A percentile compares a stretch with the other conserved stretches of the same genome.
These are phyloP conservation scores for Cruciata laevipes DNA, from an alignment of 257 asterid species.

Conservation along the genomic window DNA sequence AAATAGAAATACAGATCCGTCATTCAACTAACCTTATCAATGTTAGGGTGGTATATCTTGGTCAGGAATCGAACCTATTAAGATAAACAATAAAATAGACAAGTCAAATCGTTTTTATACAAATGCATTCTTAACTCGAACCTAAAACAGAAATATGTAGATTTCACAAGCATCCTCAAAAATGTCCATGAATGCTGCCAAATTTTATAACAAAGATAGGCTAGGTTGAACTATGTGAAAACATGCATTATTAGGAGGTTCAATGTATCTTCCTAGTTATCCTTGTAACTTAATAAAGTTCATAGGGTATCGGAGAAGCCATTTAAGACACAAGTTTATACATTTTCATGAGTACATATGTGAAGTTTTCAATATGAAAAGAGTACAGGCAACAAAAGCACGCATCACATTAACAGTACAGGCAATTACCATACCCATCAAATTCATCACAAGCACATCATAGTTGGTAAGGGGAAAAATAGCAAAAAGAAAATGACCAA, in stretches of 20 bases:
- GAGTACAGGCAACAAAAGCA: too few species aligned
- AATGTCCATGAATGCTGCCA: neutral
- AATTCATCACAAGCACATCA: neutral
- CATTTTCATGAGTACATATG: neutral
- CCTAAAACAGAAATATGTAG: neutral
- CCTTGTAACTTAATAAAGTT: neutral
- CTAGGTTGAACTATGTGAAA: neutral
- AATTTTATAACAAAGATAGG: neutral
- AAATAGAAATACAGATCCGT: constrained; percentile 6
- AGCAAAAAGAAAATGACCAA: neutral
- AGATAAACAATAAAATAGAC: constrained; percentile 7
- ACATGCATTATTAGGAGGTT: neutral
- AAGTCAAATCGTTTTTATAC: constrained; percentile 16
- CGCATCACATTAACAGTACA: neutral
- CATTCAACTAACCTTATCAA: constrained; percentile 70
- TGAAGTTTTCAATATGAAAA: neutral
- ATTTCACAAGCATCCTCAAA: neutral
- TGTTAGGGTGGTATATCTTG: constrained; percentile 99
- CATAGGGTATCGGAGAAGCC: too few species aligned
- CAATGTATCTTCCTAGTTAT: too few species aligned
- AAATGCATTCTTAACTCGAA: neutral
- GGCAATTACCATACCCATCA: neutral
- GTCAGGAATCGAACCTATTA: constrained; percentile 97
- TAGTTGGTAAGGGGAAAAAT: neutral
- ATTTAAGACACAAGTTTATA: neutral